phyloP scores from a whole-genome alignment of 305 asterid genomes.

The Solanum aculeatissimum region DNA sequence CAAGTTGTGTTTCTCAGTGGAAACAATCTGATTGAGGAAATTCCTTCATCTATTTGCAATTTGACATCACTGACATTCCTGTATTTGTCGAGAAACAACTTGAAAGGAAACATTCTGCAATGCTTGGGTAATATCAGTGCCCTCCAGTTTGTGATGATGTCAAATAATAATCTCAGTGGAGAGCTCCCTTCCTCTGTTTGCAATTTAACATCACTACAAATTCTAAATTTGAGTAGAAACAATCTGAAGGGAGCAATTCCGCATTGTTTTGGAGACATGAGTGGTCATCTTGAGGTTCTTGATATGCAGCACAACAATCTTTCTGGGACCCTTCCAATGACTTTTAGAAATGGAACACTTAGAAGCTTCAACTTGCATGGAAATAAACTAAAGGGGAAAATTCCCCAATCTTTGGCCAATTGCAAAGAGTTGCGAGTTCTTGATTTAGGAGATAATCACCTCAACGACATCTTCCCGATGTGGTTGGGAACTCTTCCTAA shows the following conservation, averaged over 20 bases:
- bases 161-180: background rate
- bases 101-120: background rate
- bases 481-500: constrained; percentile 8
- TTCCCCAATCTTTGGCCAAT: constrained; percentile 3
- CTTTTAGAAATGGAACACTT: background rate
- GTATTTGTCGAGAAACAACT: background rate
- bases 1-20: background rate
- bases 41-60: background rate
- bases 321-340: background rate
- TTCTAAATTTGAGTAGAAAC: background rate
- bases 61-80: background rate
- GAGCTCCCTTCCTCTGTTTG: background rate
- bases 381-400: background rate
- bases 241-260: background rate
- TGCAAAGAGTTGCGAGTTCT: constrained; percentile 7
- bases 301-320: background rate
- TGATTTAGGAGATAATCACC: background rate
- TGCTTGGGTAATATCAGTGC: background rate
- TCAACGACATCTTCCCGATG: background rate
- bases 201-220: background rate
- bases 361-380: background rate
- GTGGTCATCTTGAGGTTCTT: background rate
- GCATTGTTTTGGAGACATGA: background rate
- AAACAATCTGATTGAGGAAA: background rate
- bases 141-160: too few relatives aligned